Evolutionary conservation across 257 asterid genomes (phyloP).

Genomic region (Nicotiana undulata): DNA sequence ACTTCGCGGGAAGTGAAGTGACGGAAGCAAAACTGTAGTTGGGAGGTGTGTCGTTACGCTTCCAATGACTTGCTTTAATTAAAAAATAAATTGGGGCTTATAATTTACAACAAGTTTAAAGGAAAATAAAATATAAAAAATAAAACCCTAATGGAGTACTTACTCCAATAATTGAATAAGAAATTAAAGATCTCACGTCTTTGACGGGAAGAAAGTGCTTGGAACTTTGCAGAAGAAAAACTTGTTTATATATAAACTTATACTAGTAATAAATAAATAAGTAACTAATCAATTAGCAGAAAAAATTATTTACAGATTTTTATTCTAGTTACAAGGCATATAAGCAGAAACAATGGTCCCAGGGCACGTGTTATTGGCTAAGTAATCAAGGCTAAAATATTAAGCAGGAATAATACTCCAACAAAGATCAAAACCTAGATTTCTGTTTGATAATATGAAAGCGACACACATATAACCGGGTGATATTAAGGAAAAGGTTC

Average conservation of each 20-base stretch:
- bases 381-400: too few species aligned
- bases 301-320: not conserved
- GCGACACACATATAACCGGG: not conserved
- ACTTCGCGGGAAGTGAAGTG: conserved; percentile 33
- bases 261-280: not conserved
- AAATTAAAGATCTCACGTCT: not conserved
- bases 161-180: not conserved
- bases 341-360: not conserved
- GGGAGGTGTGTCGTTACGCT: not conserved
- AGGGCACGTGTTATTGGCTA: too few species aligned
- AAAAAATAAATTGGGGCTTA: not conserved
- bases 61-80: not conserved
- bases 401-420: too few species aligned
- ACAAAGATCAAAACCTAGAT: too few species aligned
- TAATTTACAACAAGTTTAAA: not conserved
- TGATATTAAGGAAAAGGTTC: not conserved
- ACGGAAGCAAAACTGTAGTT: conserved; percentile 28
- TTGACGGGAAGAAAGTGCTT: not conserved
- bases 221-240: not conserved
- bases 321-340: not conserved
- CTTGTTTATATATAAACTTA: not conserved
- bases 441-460: not conserved
- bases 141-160: not conserved
- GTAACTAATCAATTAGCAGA: not conserved
- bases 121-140: not conserved